phyloP scores from a whole-genome alignment of 768 basidiomycete species.

The Porpolomopsis calyptriformis region DNA sequence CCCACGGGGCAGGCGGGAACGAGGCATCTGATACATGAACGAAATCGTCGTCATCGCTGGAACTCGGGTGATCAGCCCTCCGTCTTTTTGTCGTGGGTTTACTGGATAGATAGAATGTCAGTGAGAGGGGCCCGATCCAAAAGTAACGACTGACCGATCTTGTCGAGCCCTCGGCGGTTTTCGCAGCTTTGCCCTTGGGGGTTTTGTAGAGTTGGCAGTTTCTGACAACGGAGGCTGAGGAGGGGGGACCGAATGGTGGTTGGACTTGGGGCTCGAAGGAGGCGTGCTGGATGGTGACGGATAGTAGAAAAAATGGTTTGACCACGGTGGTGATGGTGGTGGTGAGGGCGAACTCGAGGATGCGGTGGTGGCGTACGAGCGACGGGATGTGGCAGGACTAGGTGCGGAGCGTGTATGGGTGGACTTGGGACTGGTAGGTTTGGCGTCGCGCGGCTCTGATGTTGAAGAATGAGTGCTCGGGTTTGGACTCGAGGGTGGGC shows the following conservation, averaged over 20 bases:
- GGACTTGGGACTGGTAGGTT: too few species aligned
- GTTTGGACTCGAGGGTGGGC: not conserved
- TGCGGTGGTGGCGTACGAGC: too few species aligned
- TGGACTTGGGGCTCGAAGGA: not conserved
- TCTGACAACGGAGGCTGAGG: not conserved
- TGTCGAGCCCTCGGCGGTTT: constrained; percentile 15
- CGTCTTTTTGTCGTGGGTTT: constrained; percentile 5
- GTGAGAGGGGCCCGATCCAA: not conserved
- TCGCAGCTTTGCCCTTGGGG: constrained; percentile 18
- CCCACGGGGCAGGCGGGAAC: constrained; percentile 1
- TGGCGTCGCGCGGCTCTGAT: not conserved
- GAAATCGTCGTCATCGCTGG: constrained; percentile 1
- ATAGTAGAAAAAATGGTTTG: too few species aligned
- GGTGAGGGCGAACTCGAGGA: too few species aligned
- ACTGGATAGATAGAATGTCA: not conserved
- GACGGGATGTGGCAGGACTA: too few species aligned
- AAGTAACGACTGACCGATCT: constrained; percentile 5
- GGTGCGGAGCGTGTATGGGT: too few species aligned
- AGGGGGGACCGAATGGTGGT: not conserved
- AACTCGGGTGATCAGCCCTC: not conserved
- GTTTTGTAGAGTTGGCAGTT: constrained; percentile 9
- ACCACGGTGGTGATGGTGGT: too few species aligned
- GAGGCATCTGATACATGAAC: constrained; percentile 4
- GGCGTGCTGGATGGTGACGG: not conserved
- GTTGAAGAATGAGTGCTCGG: not conserved